Base-by-base conservation (phyloP, 2,329 filamentous ascomycete genomes). In the Nemania bipapillata region DNA sequence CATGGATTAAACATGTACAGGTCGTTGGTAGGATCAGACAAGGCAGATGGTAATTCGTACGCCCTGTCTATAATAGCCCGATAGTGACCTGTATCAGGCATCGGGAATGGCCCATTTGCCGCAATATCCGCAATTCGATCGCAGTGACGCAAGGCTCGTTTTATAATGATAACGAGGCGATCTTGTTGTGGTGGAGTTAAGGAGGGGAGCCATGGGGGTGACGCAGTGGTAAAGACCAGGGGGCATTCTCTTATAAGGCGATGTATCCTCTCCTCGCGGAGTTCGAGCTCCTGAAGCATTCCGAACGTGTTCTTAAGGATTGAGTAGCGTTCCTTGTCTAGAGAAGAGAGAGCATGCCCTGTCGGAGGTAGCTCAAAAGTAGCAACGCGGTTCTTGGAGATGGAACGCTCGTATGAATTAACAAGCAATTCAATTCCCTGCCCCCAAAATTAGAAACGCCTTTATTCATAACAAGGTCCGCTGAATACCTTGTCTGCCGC, bases 81-180 rank as follows among this genome's bases (percentile, higher is more conserved):
- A 40, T 72, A 73, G 40, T 55, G 64, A 4, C 63, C 30, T 4
- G 28, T 9, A 1, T 30, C 15, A 5, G 66, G 53, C 0, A 37
- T 54, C 7, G 22, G 30, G 28, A 45, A 57, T 0, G 67, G 65
- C 1, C 30, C 28, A n/a, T 75, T 73, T 11, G 74, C 74, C 1
- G 74, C 75, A 9, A 78, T 70, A 66, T 78, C 77, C 8, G 74
- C 74, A 24, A 78, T 74, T 22, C 56, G 56, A 30, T 78, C 73
- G 64, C 76, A 78, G 17, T 73, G 75, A 12, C 22, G 28, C 4
- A 78, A 45, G 3, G 74, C 73, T 4, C 66, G 67, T 56, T 70
- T 65, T 5, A 77, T 17, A 4, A 76, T 57, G 1, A 8, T 24
- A 5, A n/a, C 9, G 0, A 75, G 32, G 2, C 55, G 63, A 17